phyloP scores from a whole-genome alignment of 2,329 filamentous ascomycete genomes.

The Neofusicoccum kwambonambiense region DNA sequence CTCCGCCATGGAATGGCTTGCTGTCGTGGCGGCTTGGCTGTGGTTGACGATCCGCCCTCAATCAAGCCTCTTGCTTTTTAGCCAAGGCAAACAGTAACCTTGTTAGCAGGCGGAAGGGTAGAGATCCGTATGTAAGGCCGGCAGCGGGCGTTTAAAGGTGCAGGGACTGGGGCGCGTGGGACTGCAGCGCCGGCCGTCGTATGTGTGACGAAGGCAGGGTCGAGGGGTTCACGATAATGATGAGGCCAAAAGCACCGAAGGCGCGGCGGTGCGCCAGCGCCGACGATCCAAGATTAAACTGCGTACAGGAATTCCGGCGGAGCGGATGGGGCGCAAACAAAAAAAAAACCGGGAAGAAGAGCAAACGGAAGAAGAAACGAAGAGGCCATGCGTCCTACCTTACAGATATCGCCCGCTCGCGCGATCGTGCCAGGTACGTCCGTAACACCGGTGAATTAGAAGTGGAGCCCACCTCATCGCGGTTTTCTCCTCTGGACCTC shows the following conservation, averaged over 20 bases:
- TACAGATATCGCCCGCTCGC: not conserved
- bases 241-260: not conserved
- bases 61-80: not conserved
- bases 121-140: not conserved
- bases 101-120: no score
- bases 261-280: not conserved
- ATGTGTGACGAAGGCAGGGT: not conserved
- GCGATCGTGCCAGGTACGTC: not conserved
- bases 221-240: slow-evolving; percentile 14
- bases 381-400: not conserved
- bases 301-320: not conserved
- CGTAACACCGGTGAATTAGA: slow-evolving; percentile 5
- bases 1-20: not conserved
- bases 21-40: not conserved
- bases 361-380: not conserved
- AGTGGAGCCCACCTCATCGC: slow-evolving; percentile 2
- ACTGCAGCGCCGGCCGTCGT: not conserved
- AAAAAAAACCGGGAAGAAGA: not conserved
- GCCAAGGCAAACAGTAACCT: not conserved
- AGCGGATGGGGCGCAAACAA: not conserved
- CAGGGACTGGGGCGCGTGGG: not conserved
- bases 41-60: not conserved
- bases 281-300: not conserved
- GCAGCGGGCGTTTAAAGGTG: not conserved
- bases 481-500: not conserved